phyloP scores from a whole-genome alignment of 352 stramenopile genomes.

The Aphanomyces stellatus region DNA sequence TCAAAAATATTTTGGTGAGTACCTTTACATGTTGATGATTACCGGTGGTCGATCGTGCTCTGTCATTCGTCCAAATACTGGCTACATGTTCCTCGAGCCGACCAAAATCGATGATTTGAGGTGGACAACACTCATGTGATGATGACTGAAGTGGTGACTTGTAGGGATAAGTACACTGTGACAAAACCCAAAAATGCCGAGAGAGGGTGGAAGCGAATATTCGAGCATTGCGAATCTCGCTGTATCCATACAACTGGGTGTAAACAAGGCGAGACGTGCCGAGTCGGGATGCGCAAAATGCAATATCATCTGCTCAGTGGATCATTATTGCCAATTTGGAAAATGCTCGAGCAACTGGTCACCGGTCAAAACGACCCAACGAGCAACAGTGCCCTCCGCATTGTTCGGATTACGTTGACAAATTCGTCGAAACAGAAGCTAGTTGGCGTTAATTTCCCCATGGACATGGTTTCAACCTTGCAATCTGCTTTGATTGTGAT shows the following conservation, averaged over 20 bases:
- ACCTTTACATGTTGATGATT: slow-evolving; percentile 15
- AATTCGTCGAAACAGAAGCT: slow-evolving; percentile 14
- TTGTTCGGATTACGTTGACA: slow-evolving; percentile 18
- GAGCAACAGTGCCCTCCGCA: neutral
- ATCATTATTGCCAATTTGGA: slow-evolving; percentile 18
- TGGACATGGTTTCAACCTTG: neutral
- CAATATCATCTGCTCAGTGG: slow-evolving; percentile 18
- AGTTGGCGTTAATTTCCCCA: slow-evolving; percentile 12
- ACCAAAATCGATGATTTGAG: slow-evolving; percentile 15
- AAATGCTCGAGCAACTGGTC: slow-evolving; percentile 8
- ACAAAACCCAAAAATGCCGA: neutral
- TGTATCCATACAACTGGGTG: slow-evolving; percentile 21
- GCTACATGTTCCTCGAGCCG: slow-evolving; percentile 18
- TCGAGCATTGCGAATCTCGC: neutral
- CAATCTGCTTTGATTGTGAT: neutral
- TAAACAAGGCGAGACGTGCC: slow-evolving; percentile 16
- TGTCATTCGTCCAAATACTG: slow-evolving; percentile 24
- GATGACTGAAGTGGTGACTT: neutral
- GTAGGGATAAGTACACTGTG: slow-evolving; percentile 16
- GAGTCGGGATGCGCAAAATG: slow-evolving; percentile 16
- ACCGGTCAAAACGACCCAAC: neutral
- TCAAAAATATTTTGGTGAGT: slow-evolving; percentile 13
- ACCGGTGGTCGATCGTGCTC: slow-evolving; percentile 8
- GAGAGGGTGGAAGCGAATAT: slow-evolving; percentile 19
- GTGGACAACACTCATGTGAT: neutral